These are phyloP conservation scores for Nannochloris sp. DNA, from an alignment of 139 green algal genomes.

Conservation along the genomic window DNA sequence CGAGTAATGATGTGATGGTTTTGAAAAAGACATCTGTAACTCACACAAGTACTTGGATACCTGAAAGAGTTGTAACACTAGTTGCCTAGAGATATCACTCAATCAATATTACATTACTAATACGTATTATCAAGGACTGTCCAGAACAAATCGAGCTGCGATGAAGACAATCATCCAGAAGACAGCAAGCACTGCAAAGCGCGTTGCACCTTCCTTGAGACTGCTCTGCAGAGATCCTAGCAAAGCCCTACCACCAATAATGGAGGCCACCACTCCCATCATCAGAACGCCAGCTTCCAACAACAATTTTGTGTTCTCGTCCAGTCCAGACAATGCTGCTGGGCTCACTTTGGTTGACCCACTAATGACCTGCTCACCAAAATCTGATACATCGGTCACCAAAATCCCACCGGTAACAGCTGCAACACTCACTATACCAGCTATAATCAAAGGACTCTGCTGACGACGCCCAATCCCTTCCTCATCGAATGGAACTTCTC, in stretches of 20 bases:
- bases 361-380: slow-evolving; percentile 29
- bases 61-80: no score
- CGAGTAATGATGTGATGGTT: no score
- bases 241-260: slow-evolving; percentile 13
- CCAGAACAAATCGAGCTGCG: slow-evolving; percentile 39
- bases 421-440: slow-evolving; percentile 35
- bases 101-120: slow-evolving; percentile 4
- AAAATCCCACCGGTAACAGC: slow-evolving; percentile 47
- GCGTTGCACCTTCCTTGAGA: slow-evolving; percentile 15
- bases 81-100: no score
- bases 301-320: slow-evolving; percentile 40
- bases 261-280: slow-evolving; percentile 19
- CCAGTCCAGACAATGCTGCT: slow-evolving; percentile 15
- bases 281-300: slow-evolving; percentile 31
- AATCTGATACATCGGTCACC: slow-evolving; percentile 37
- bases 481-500: slow-evolving; percentile 44
- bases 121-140: slow-evolving; percentile 11
- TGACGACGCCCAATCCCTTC: slow-evolving; percentile 13
- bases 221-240: slow-evolving; percentile 15
- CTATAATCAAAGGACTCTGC: slow-evolving; percentile 44
- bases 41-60: no score
- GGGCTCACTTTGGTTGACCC: not conserved
- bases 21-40: no score
- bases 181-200: slow-evolving; percentile 33
- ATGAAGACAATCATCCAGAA: slow-evolving; percentile 53